Evolutionary conservation across 352 stramenopile genomes (phyloP).

Genomic region (Pythium scleroteichum): DNA sequence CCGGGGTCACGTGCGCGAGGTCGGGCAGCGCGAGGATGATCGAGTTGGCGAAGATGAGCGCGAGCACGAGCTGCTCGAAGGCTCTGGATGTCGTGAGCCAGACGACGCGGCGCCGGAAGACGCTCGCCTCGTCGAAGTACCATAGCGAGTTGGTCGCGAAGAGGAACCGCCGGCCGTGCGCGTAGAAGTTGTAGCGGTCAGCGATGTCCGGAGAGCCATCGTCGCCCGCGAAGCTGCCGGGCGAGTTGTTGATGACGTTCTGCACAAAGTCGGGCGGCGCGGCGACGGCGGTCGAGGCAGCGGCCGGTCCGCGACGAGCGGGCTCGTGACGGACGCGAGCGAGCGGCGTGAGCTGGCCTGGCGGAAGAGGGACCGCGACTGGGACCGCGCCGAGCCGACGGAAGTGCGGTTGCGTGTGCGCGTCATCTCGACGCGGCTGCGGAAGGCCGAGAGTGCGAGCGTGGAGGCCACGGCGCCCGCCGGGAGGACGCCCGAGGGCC

Average conservation of each 20-base stretch:
- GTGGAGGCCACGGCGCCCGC: slow-evolving; percentile 32
- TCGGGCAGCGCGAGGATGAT: slow-evolving; percentile 77
- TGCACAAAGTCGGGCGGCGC: slow-evolving; percentile 34
- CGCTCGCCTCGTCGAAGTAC: slow-evolving; percentile 48
- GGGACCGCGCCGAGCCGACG: slow-evolving; percentile 6
- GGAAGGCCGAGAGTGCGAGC: slow-evolving; percentile 42
- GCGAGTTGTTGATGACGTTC: slow-evolving; percentile 45
- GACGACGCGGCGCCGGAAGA: slow-evolving; percentile 42
- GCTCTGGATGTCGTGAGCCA: slow-evolving; percentile 49
- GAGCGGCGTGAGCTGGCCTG: not conserved
- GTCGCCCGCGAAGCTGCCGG: slow-evolving; percentile 38
- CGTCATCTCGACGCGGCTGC: slow-evolving; percentile 34
- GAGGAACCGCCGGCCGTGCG: slow-evolving; percentile 50
- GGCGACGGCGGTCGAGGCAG: not conserved
- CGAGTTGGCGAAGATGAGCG: slow-evolving; percentile 79
- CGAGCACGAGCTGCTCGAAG: slow-evolving; percentile 77
- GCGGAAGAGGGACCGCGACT: not conserved
- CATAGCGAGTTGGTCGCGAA: slow-evolving; percentile 57
- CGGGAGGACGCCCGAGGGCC: slow-evolving; percentile 5
- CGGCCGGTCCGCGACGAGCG: slow-evolving; percentile 2
- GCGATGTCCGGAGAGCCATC: slow-evolving; percentile 40
- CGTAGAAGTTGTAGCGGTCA: slow-evolving; percentile 64
- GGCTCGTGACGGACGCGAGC: slow-evolving; percentile 6
- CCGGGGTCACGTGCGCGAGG: slow-evolving; percentile 40
- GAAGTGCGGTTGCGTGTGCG: slow-evolving; percentile 30